Base-by-base conservation (phyloP, 345 rosid species). In the Eucalyptus regnans region DNA sequence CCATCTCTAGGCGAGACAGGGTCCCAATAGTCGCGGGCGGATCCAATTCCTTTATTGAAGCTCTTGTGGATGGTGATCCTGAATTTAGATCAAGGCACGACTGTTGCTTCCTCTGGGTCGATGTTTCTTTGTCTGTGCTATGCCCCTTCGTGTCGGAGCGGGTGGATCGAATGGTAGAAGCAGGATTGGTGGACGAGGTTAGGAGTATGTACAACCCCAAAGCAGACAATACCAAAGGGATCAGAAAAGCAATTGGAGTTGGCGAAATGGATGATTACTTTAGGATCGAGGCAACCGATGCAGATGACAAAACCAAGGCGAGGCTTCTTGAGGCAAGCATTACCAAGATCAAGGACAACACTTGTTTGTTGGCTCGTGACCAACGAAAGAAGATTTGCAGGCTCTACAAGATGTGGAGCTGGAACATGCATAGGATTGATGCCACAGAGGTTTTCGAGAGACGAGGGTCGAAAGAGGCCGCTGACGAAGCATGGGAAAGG, bases 11-110 rank as follows among this genome's bases (percentile, higher is more conserved):
- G 14, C 91, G 93, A 4, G 92, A 91, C 64, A 94, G 94, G 20
- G 90, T 94, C 33, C 99, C 99, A 2, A 94, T 97, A 56, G 92
- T 97, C 29, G 98, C 98, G 4, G 99, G 99, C 1, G 99, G 99
- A 18, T 97, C 99, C 4, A 97, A 96, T 62, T 97, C 99, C 18
- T 96, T 93, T 90, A 91, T 97, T 41, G 92, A 95, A 66, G 96
- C 96, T 12, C 91, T 97, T 71, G 97, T 92, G 86, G 94, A 95
- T 86, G 89, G 90, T 2, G 93, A 93, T 85, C 89, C 92, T 20
- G 93, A 96, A 31, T 96, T 97, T 46, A 97, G 89, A n/a, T 88
- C 87, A n/a, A 93, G 93, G 90, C 92, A 96, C 50, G 95, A 94
- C 11, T 97, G 96, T 43, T 96, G 96, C 88, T 96, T 97, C 90